Percentiles rank a stretch among this genome's conserved stretches.
phyloP scores from a whole-genome alignment of 495 filamentous ascomycete species.

The Podospora australis region DNA sequence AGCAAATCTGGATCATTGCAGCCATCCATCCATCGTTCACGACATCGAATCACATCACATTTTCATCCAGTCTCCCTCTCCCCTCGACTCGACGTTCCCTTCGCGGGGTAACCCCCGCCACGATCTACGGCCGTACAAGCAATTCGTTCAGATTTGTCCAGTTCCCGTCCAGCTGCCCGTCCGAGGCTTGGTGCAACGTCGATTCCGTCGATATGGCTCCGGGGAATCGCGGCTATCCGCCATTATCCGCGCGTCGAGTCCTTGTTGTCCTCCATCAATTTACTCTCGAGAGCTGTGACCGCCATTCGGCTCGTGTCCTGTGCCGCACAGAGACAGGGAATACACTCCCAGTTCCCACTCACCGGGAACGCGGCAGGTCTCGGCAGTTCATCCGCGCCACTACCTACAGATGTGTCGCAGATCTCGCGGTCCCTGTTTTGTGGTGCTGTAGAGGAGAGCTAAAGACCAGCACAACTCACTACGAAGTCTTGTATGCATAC shows the following conservation, averaged over 20 bases:
- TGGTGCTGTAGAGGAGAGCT: too few relatives aligned
- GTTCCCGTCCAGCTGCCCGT: slow-evolving; percentile 7
- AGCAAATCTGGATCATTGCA: too few relatives aligned
- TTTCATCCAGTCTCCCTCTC: too few relatives aligned
- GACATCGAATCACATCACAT: too few relatives aligned
- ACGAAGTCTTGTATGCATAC: too few relatives aligned
- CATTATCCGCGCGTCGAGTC: slow-evolving; percentile 2
- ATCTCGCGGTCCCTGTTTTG: neutral
- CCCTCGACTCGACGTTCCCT: too few relatives aligned
- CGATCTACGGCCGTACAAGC: slow-evolving; percentile 25
- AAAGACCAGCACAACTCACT: too few relatives aligned
- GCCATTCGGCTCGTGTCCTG: neutral
- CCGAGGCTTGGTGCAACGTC: slow-evolving; percentile 4
- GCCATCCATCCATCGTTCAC: too few relatives aligned
- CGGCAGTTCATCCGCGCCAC: slow-evolving; percentile 18
- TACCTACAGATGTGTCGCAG: slow-evolving; percentile 7
- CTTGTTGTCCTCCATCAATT: neutral
- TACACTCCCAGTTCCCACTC: neutral
- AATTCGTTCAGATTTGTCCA: slow-evolving; percentile 13
- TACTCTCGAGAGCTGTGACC: neutral
- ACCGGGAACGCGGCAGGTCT: slow-evolving; percentile 12
- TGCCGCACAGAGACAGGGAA: too few relatives aligned
- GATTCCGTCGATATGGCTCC: slow-evolving; percentile 13
- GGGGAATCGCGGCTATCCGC: slow-evolving; percentile 10
- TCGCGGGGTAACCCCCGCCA: neutral